Percentiles rank a stretch among this genome's conserved stretches.
Evolutionary conservation across 805 yeast genomes (phyloP).

Genomic region (Ascoidea tarda): DNA sequence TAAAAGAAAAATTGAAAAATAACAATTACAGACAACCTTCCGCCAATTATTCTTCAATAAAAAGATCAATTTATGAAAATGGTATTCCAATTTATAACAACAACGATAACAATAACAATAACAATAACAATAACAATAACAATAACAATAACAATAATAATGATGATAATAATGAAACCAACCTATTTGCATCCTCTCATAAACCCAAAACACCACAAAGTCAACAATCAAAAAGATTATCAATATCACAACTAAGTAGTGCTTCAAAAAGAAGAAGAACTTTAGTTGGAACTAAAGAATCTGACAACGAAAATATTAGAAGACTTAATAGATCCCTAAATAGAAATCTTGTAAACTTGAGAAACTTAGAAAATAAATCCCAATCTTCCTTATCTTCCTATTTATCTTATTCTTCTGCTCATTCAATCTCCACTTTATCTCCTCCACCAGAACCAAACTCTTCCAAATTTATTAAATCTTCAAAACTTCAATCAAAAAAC

Average conservation of each 20-base stretch:
- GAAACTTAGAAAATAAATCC: not conserved
- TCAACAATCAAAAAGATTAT: constrained; percentile 2
- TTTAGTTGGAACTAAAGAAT: constrained; percentile 29
- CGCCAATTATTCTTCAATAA: not conserved
- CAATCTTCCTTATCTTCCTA: too few species aligned
- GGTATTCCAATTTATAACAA: constrained; percentile 1
- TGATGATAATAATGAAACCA: not conserved
- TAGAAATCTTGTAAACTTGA: not conserved
- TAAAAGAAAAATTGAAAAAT: not conserved
- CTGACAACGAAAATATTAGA: constrained; percentile 5
- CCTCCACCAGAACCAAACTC: not conserved
- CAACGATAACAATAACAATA: not conserved
- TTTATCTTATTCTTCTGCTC: too few species aligned
- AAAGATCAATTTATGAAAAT: constrained; percentile 1
- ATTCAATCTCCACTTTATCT: too few species aligned
- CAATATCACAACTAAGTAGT: constrained; percentile 6
- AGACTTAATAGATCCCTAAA: too few species aligned
- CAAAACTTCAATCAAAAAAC: too few species aligned
- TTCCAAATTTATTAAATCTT: too few species aligned
- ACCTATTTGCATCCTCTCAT: not conserved
- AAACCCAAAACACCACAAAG: constrained; percentile 1
- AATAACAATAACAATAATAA: not conserved
- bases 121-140: too few species aligned
- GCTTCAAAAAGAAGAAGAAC: constrained; percentile 23
- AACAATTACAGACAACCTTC: not conserved